Conservation (phyloP, 192 early-diverging fungal genomes). For the Coemansia sp. region DNA sequence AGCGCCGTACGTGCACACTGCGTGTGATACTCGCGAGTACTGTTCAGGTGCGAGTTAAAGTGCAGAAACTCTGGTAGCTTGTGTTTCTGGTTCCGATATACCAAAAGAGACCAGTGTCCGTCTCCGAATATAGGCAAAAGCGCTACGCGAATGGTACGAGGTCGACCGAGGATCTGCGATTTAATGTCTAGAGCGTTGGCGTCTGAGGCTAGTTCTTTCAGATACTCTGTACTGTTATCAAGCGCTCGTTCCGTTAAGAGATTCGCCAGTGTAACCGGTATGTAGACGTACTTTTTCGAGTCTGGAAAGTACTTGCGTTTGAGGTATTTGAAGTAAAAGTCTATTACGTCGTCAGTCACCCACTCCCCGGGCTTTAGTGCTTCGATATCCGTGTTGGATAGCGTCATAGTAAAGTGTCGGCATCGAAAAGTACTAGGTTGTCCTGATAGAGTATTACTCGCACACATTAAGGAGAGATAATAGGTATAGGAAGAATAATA, state of each 20-base stretch:
- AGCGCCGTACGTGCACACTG: constrained; percentile 47
- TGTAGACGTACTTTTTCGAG: constrained; percentile 50
- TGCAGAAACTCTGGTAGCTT: constrained; percentile 50
- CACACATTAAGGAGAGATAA: not conserved
- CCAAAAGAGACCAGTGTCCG: constrained; percentile 53
- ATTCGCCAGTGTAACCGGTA: constrained; percentile 44
- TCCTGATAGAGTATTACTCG: not conserved
- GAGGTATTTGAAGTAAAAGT: constrained; percentile 51
- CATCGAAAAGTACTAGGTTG: constrained; percentile 15
- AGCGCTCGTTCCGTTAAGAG: constrained; percentile 44
- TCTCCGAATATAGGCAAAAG: constrained; percentile 55
- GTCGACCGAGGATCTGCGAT: constrained; percentile 39
- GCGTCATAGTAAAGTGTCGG: constrained; percentile 41
- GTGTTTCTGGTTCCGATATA: constrained; percentile 33
- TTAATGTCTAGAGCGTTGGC: constrained; percentile 46
- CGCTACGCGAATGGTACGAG: constrained; percentile 39
- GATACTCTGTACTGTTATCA: constrained; percentile 30
- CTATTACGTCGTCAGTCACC: constrained; percentile 54
- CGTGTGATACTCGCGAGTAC: constrained; percentile 50
- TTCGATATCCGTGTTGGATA: constrained; percentile 43
- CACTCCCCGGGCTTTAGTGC: constrained; percentile 48
- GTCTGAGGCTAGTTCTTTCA: constrained; percentile 38
- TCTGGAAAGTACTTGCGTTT: constrained; percentile 49
- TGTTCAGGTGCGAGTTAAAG: constrained; percentile 54
- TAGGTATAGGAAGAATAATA: not conserved